phyloP scores from a whole-genome alignment of 257 asterid genomes.

The Buddleja alternifolia region DNA sequence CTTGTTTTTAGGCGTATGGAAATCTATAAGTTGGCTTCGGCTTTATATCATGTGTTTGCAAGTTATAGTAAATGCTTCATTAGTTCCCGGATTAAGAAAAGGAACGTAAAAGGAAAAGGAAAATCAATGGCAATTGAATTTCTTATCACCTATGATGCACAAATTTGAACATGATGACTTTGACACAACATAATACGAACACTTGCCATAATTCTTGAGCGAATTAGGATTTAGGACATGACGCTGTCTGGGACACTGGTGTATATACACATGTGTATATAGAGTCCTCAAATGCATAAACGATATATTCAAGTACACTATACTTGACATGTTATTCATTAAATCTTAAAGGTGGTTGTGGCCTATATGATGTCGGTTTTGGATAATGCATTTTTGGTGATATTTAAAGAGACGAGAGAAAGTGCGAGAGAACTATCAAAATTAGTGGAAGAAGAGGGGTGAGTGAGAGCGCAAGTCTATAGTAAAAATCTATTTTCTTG shows the following conservation, averaged over 20 bases:
- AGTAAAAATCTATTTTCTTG: too few species aligned
- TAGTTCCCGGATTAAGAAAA: conserved; percentile 15
- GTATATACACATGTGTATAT: not conserved
- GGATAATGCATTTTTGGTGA: not conserved
- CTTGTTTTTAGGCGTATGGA: not conserved
- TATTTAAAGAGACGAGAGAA: conserved; percentile 12
- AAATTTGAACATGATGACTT: not conserved
- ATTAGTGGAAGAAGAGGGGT: conserved; percentile 1
- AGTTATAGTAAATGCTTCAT: not conserved
- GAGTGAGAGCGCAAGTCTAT: too few species aligned
- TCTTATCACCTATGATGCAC: not conserved
- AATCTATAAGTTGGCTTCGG: not conserved
- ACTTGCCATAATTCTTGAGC: not conserved
- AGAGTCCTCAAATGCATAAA: not conserved
- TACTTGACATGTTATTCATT: not conserved
- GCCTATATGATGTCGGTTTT: conserved; percentile 20
- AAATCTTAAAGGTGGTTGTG: not conserved
- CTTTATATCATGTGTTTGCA: conserved; percentile 15
- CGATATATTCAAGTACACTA: conserved; percentile 6
- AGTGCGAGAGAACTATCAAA: not conserved
- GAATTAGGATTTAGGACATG: conserved; percentile 1
- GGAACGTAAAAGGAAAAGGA: not conserved
- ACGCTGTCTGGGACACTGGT: not conserved
- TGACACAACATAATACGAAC: not conserved
- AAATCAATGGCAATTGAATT: not conserved